phyloP scores from a whole-genome alignment of 2,329 filamentous ascomycete species.

The Ceratocystis ficicola region DNA sequence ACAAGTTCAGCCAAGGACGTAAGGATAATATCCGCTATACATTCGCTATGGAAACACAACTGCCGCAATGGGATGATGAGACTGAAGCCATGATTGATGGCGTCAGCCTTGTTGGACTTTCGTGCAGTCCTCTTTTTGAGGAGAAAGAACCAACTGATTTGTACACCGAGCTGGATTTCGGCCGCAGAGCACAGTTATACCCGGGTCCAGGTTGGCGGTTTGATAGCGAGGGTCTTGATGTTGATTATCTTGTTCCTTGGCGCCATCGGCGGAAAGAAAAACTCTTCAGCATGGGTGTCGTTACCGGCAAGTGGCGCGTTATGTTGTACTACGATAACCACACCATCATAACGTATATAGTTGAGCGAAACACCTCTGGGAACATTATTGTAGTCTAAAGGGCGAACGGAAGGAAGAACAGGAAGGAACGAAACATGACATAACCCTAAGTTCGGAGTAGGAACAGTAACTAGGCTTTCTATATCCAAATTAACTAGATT shows the following conservation, averaged over 20 bases:
- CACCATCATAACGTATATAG: constrained; percentile 56
- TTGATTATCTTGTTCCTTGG: constrained; percentile 10
- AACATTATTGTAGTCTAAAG: constrained; percentile 11
- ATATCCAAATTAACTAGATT: no score
- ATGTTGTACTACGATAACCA: constrained; percentile 63
- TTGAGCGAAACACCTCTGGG: constrained; percentile 35
- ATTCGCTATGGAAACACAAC: constrained; percentile 43
- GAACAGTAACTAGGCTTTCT: no score
- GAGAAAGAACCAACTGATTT: constrained; percentile 25
- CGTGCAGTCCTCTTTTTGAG: constrained; percentile 51
- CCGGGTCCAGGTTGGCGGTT: background rate
- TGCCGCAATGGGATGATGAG: constrained; percentile 40
- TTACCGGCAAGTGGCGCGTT: constrained; percentile 47
- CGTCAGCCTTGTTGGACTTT: constrained; percentile 53
- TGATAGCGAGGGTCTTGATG: background rate
- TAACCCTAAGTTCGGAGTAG: background rate
- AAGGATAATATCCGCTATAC: constrained; percentile 27
- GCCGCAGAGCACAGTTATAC: background rate
- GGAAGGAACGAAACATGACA: background rate
- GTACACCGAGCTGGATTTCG: background rate
- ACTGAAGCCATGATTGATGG: constrained; percentile 32
- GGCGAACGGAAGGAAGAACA: no score
- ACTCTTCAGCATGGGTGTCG: background rate
- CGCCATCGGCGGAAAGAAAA: background rate
- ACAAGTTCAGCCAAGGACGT: constrained; percentile 24